Evolutionary conservation across 441 rosid species (phyloP).

Genomic region (Biscutella laevigata): DNA sequence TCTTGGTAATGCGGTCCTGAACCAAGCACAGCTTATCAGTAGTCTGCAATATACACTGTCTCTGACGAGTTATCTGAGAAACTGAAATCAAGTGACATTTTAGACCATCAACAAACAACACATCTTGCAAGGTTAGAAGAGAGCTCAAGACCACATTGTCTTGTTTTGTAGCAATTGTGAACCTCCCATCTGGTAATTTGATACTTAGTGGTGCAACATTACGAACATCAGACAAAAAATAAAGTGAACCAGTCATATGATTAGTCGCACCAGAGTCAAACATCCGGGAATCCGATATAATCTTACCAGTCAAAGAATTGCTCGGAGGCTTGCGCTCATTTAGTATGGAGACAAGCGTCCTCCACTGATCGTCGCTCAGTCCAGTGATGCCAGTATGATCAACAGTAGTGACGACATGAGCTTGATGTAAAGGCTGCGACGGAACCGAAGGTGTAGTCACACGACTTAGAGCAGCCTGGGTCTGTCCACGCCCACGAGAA

Average conservation of each 20-base stretch:
- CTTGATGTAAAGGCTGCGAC: too few species aligned
- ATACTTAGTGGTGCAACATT: background rate
- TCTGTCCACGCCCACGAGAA: too few species aligned
- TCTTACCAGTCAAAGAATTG: background rate
- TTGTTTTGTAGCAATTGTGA: background rate
- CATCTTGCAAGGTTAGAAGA: background rate
- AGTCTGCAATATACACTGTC: background rate
- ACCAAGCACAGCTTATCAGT: background rate
- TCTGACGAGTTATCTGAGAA: background rate
- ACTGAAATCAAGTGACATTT: background rate
- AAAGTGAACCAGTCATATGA: background rate
- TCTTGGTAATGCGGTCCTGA: background rate
- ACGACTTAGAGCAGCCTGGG: too few species aligned
- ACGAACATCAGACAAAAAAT: background rate
- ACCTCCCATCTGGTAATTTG: background rate
- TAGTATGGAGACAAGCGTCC: background rate
- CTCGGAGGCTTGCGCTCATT: background rate
- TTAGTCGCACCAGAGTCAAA: background rate
- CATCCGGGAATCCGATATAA: background rate
- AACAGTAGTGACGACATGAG: too few species aligned
- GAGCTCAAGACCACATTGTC: background rate
- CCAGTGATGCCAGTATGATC: too few species aligned
- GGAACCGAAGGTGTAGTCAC: too few species aligned
- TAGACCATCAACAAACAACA: background rate
- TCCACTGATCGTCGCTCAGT: background rate